Conservation (phyloP, 2,329 filamentous ascomycete genomes). For the Periconia digitata region DNA sequence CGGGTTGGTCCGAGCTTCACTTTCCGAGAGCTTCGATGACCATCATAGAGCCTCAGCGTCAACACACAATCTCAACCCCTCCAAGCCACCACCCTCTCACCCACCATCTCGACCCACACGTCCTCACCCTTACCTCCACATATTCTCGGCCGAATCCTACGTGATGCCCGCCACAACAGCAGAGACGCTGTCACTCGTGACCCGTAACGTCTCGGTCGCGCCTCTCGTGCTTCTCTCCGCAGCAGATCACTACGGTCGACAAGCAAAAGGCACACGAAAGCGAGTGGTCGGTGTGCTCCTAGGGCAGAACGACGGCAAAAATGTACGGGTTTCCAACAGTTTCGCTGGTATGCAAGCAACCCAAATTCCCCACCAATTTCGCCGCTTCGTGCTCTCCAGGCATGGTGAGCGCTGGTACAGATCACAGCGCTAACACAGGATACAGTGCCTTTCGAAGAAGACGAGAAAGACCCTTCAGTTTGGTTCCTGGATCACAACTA, state of each 20-base stretch:
- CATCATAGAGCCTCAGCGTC: slow-evolving; percentile 35
- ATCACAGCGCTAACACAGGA: slow-evolving; percentile 23
- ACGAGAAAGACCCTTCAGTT: slow-evolving; percentile 96
- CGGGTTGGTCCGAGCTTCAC: slow-evolving; percentile 9
- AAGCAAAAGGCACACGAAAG: slow-evolving; percentile 82
- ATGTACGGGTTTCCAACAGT: slow-evolving; percentile 96
- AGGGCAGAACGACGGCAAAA: slow-evolving; percentile 94
- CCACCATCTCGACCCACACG: slow-evolving; percentile 10
- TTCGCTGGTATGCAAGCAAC: slow-evolving; percentile 81
- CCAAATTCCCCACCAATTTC: slow-evolving; percentile 4
- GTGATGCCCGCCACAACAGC: slow-evolving; percentile 93
- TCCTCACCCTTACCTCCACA: slow-evolving; percentile 5
- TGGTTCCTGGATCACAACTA: slow-evolving; percentile 99
- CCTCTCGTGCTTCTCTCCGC: slow-evolving; percentile 96
- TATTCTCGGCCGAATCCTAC: slow-evolving; percentile 13
- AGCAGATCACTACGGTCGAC: slow-evolving; percentile 97
- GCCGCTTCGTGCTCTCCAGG: slow-evolving; percentile 16
- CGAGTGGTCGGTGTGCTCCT: slow-evolving; percentile 93
- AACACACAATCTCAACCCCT: slow-evolving; percentile 22
- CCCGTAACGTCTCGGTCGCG: slow-evolving; percentile 92
- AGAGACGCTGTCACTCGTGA: slow-evolving; percentile 93
- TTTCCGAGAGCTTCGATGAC: slow-evolving; percentile 33
- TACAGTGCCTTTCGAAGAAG: slow-evolving; percentile 94
- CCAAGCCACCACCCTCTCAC: slow-evolving; percentile 11
- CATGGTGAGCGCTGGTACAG: no score